These are phyloP conservation scores for Albophoma yamanashiensis DNA, from an alignment of 2,329 filamentous ascomycete species.

Conservation along the genomic window DNA sequence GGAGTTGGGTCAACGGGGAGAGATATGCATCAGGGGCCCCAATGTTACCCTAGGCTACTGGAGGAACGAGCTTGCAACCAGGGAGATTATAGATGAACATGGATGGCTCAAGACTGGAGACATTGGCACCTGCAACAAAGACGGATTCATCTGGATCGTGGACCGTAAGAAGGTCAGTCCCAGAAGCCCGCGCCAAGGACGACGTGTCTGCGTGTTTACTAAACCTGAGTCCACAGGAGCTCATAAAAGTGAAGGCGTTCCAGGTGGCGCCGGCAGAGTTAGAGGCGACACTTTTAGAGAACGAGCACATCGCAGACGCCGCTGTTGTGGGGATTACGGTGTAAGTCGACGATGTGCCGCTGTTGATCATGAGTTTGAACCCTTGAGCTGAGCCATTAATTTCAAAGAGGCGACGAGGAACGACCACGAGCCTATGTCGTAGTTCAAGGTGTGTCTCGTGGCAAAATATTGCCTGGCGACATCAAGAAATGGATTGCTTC, in stretches of 20 bases:
- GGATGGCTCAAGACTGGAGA: not conserved
- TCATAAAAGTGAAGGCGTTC: not conserved
- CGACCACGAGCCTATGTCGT: not conserved
- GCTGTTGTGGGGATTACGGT: not conserved
- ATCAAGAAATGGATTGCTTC: conserved; percentile 24
- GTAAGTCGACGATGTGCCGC: not conserved
- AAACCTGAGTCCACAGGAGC: not conserved
- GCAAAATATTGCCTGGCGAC: not conserved
- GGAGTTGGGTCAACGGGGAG: not conserved
- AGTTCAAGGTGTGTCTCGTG: not conserved
- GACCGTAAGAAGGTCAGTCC: not conserved
- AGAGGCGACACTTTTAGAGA: not conserved
- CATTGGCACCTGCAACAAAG: not conserved
- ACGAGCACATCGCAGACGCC: not conserved
- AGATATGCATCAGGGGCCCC: not conserved
- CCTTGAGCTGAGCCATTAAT: not conserved
- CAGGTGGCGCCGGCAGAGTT: not conserved
- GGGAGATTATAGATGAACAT: not conserved
- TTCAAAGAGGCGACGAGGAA: not conserved
- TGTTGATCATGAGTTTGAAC: too few species aligned
- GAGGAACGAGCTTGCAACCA: not conserved
- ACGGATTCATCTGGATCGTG: not conserved
- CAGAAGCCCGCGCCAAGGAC: not conserved
- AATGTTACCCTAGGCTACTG: not conserved
- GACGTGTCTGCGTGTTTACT: not conserved